These are phyloP conservation scores for Hypoxylon perforatum DNA, from an alignment of 495 filamentous ascomycete genomes.

Conservation along the genomic window DNA sequence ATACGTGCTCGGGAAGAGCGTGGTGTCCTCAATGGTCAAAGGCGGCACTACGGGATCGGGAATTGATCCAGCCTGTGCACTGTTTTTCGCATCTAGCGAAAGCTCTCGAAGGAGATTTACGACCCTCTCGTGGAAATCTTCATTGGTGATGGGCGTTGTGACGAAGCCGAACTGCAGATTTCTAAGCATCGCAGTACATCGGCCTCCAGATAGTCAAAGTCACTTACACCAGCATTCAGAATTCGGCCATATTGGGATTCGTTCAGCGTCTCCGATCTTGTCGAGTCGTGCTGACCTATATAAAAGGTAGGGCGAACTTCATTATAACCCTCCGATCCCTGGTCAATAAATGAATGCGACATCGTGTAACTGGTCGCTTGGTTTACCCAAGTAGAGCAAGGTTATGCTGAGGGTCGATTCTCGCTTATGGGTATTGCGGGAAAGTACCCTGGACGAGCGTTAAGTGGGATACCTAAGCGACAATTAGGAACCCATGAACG, in stretches of 20 bases:
- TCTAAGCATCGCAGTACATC: slow-evolving; percentile 18
- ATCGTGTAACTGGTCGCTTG: slow-evolving; percentile 44
- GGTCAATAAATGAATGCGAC: slow-evolving; percentile 55
- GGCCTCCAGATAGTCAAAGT: background rate
- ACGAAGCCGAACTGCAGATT: slow-evolving; percentile 87
- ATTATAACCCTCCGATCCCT: slow-evolving; percentile 62
- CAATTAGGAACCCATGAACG: slow-evolving; percentile 15
- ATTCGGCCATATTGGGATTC: slow-evolving; percentile 72
- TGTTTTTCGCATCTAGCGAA: slow-evolving; percentile 50
- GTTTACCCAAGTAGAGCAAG: background rate
- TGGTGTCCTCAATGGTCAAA: slow-evolving; percentile 77
- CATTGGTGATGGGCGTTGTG: slow-evolving; percentile 87
- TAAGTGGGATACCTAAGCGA: background rate
- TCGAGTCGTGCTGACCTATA: slow-evolving; percentile 85
- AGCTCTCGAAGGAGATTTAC: slow-evolving; percentile 69
- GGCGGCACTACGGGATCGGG: slow-evolving; percentile 71
- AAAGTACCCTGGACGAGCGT: background rate
- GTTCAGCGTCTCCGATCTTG: slow-evolving; percentile 69
- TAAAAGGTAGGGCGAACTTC: slow-evolving; percentile 71
- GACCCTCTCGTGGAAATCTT: slow-evolving; percentile 82
- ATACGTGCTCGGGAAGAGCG: slow-evolving; percentile 75
- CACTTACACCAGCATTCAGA: slow-evolving; percentile 70
- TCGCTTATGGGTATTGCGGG: background rate
- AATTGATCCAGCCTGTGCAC: slow-evolving; percentile 31
- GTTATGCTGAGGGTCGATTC: background rate